These are phyloP conservation scores for Diacronema lutheri DNA, from an alignment of 78 protist species.

Conservation along the genomic window DNA sequence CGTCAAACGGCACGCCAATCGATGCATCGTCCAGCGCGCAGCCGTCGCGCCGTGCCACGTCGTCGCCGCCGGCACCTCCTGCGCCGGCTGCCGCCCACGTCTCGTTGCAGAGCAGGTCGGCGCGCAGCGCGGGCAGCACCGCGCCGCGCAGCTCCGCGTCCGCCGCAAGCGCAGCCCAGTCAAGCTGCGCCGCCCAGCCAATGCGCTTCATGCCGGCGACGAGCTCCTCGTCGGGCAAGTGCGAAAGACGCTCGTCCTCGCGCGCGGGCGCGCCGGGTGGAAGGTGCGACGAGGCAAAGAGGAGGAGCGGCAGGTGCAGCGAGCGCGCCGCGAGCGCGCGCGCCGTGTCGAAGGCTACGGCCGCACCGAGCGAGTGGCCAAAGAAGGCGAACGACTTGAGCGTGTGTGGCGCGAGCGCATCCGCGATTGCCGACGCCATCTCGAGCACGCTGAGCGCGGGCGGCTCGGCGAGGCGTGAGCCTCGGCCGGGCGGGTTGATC, in stretches of 20 bases:
- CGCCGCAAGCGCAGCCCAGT: no score
- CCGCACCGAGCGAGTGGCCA: slow-evolving; percentile 23
- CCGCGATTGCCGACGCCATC: not conserved
- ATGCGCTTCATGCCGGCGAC: not conserved
- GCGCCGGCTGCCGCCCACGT: not conserved
- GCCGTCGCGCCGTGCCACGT: no score
- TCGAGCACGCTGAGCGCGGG: not conserved
- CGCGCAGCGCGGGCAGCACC: slow-evolving; percentile 1
- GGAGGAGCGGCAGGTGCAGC: not conserved
- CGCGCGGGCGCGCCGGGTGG: no score
- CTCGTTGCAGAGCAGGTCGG: slow-evolving; percentile 24
- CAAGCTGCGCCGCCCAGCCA: no score
- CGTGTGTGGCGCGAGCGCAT: not conserved
- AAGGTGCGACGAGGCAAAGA: not conserved
- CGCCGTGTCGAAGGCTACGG: not conserved
- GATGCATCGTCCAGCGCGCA: no score
- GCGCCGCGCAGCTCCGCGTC: not conserved
- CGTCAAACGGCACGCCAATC: no score
- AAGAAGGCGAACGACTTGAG: not conserved
- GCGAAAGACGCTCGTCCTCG: not conserved
- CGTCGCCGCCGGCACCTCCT: not conserved
- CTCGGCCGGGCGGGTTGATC: not conserved
- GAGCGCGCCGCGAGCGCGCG: not conserved
- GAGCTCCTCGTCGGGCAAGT: not conserved
- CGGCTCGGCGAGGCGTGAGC: not conserved